phyloP scores from a whole-genome alignment of 2,329 filamentous ascomycete species.

The Xylariaceae sp. region DNA sequence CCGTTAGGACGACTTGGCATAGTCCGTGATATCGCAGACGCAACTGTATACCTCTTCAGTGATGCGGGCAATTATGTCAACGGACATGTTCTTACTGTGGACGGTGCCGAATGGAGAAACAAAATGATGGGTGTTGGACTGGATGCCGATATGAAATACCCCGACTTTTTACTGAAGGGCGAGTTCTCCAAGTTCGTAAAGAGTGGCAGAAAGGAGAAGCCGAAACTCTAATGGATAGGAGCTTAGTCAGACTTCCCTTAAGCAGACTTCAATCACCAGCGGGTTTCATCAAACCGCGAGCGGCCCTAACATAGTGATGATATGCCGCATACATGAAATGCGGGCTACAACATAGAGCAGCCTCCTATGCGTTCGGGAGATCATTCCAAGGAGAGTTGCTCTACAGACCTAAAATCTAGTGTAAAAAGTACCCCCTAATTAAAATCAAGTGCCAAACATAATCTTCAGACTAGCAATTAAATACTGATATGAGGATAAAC shows the following conservation, averaged over 20 bases:
- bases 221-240: constrained; percentile 43
- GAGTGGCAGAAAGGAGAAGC: constrained; percentile 40
- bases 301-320: too few species aligned
- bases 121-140: constrained; percentile 50
- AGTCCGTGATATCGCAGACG: constrained; percentile 88
- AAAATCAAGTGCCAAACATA: too few species aligned
- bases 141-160: constrained; percentile 54
- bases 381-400: too few species aligned
- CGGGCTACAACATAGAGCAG: too few species aligned
- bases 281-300: background rate
- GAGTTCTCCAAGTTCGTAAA: constrained; percentile 46
- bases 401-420: too few species aligned
- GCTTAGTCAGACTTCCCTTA: too few species aligned
- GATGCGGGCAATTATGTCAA: constrained; percentile 86
- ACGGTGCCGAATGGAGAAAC: constrained; percentile 62
- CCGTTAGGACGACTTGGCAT: constrained; percentile 78
- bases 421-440: too few species aligned
- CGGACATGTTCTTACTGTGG: constrained; percentile 77
- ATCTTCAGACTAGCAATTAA: too few species aligned
- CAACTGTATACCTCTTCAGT: constrained; percentile 86
- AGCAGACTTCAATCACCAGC: too few species aligned
- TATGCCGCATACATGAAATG: too few species aligned
- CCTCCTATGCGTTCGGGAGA: too few species aligned
- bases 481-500: too few species aligned
- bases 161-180: constrained; percentile 50